Conservation (phyloP, 495 filamentous ascomycete species). For the Penicillium herquei region DNA sequence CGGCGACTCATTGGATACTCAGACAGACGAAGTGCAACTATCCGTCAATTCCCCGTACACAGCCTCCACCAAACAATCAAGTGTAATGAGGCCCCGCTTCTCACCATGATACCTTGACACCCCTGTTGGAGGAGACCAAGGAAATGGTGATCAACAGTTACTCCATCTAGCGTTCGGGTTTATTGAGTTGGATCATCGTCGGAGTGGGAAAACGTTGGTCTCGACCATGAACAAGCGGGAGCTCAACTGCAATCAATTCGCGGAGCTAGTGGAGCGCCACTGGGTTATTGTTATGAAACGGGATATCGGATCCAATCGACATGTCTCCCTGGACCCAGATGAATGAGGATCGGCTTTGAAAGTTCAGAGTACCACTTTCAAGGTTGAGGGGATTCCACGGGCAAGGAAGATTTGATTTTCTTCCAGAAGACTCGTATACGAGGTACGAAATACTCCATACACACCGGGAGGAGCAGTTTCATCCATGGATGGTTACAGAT, state of each 20-base stretch:
- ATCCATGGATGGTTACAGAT: background rate
- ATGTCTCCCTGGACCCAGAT: conserved; percentile 3
- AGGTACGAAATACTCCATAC: no score
- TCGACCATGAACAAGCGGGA: conserved; percentile 17
- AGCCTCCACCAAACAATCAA: no score
- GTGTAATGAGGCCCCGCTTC: no score
- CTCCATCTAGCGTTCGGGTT: background rate
- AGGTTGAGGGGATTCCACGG: background rate
- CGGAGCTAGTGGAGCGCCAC: conserved; percentile 9
- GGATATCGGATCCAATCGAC: background rate
- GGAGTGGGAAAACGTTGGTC: conserved; percentile 6
- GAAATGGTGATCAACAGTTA: no score
- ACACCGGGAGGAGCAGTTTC: no score
- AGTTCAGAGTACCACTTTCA: background rate
- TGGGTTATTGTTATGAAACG: background rate
- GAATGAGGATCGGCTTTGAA: conserved; percentile 1
- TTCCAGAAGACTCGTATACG: background rate
- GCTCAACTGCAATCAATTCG: conserved; percentile 18
- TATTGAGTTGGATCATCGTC: conserved; percentile 8
- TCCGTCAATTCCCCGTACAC: no score
- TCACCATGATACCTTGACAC: no score
- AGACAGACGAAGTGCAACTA: no score
- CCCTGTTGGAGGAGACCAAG: no score
- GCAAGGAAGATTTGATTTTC: background rate
- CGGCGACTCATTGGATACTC: no score